These are phyloP conservation scores for Tolypocladium nubicola DNA, from an alignment of 2,329 filamentous ascomycete genomes.

Conservation along the genomic window DNA sequence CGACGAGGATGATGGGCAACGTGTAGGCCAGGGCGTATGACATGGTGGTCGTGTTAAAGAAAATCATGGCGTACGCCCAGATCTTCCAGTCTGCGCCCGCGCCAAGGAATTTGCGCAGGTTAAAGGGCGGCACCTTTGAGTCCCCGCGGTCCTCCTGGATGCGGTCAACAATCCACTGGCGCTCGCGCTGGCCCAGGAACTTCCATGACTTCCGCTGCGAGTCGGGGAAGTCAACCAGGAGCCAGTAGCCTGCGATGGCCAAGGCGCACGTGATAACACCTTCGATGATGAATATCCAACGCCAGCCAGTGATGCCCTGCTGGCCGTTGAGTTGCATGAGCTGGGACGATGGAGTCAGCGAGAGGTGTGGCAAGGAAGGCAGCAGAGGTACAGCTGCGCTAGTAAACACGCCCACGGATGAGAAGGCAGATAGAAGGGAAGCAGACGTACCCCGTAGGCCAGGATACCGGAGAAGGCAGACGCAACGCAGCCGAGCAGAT, in stretches of 20 bases:
- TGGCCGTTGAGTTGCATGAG: conserved; percentile 54
- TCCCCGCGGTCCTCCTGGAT: conserved; percentile 50
- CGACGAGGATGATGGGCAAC: conserved; percentile 60
- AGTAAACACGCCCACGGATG: background rate
- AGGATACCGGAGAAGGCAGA: conserved; percentile 58
- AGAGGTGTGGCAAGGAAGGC: background rate
- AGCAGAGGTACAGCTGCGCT: background rate
- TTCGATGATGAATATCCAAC: conserved; percentile 55
- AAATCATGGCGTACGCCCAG: conserved; percentile 51
- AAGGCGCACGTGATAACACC: conserved; percentile 44
- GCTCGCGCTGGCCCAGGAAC: conserved; percentile 42
- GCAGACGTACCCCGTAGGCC: conserved; percentile 49
- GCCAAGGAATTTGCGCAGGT: conserved; percentile 32
- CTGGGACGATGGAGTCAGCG: conserved; percentile 11
- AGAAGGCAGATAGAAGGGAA: background rate
- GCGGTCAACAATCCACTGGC: conserved; percentile 39
- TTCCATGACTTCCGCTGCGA: conserved; percentile 36
- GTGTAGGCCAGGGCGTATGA: conserved; percentile 72
- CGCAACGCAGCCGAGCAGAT: conserved; percentile 56
- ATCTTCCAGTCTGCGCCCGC: conserved; percentile 43
- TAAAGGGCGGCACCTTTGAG: conserved; percentile 41
- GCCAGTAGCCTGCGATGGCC: conserved; percentile 39
- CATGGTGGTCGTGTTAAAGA: conserved; percentile 59
- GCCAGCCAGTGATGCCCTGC: conserved; percentile 46
- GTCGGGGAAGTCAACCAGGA: conserved; percentile 56